Conservation (phyloP, 306 rosid genomes). For the Quercus engelmannii region DNA sequence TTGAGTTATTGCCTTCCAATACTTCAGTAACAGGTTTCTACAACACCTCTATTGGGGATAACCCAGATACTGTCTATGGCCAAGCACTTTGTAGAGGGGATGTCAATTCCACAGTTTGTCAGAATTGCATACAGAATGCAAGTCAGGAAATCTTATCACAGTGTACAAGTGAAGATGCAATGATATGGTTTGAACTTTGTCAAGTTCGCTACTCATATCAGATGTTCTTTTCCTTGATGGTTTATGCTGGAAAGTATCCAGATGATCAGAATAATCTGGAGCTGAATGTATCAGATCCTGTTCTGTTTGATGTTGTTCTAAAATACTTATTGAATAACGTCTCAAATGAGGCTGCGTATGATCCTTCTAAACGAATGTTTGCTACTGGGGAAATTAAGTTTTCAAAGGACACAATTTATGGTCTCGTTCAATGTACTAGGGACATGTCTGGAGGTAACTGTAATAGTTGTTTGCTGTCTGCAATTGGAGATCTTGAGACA, state of each 20-base stretch:
- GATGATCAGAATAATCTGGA: conserved; percentile 4
- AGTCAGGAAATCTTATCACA: conserved; percentile 31
- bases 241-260: conserved; percentile 41
- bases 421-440: conserved; percentile 57
- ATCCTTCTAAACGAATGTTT: conserved; percentile 33
- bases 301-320: conserved; percentile 9
- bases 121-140: conserved; percentile 42
- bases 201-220: conserved; percentile 50
- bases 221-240: conserved; percentile 20
- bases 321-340: conserved; percentile 24
- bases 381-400: conserved; percentile 35
- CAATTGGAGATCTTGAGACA: conserved; percentile 31
- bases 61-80: conserved; percentile 37
- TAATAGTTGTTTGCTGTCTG: conserved; percentile 34
- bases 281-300: conserved; percentile 25
- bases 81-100: conserved; percentile 70
- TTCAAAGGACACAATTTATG: conserved; percentile 38
- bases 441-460: conserved; percentile 33
- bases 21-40: conserved; percentile 34
- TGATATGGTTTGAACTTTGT: conserved; percentile 60
- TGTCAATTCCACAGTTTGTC: conserved; percentile 39
- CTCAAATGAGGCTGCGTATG: conserved; percentile 26
- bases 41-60: conserved; percentile 14
- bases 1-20: conserved; percentile 36
- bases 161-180: conserved; percentile 41